These are phyloP conservation scores for Boletus pseudopeckii DNA, from an alignment of 768 basidiomycete species.

Conservation along the genomic window DNA sequence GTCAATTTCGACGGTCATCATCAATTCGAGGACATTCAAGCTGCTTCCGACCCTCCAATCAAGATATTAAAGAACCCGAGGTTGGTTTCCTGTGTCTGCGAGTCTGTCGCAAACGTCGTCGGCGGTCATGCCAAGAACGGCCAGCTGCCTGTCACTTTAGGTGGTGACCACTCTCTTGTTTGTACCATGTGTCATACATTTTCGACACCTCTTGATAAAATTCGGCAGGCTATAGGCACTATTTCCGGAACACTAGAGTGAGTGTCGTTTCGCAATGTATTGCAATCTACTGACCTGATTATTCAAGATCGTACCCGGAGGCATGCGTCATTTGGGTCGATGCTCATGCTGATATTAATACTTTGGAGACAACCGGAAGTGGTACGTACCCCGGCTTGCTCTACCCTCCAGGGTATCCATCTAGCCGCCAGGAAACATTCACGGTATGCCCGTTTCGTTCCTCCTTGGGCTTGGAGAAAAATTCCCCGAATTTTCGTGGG, in stretches of 20 bases:
- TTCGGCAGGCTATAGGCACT: constrained; percentile 79
- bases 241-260: constrained; percentile 85
- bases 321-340: constrained; percentile 95
- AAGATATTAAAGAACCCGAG: constrained; percentile 90
- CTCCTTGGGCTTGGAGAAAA: constrained; percentile 52
- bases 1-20: constrained; percentile 90
- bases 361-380: constrained; percentile 72
- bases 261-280: constrained; percentile 14
- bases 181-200: constrained; percentile 25
- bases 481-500: constrained; percentile 49
- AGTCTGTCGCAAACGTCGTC: constrained; percentile 78
- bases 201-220: constrained; percentile 2
- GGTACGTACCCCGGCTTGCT: constrained; percentile 38
- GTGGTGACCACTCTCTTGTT: constrained; percentile 94
- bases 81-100: constrained; percentile 76
- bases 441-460: constrained; percentile 98
- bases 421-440: constrained; percentile 71
- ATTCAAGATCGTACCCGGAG: constrained; percentile 61
- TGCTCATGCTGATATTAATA: constrained; percentile 97
- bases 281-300: constrained; percentile 2
- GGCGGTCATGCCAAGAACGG: constrained; percentile 73
- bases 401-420: not conserved
- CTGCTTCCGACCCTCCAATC: constrained; percentile 58
- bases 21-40: constrained; percentile 74
- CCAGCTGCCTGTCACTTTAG: constrained; percentile 83